A percentile compares a stretch with the other conserved stretches of the same genome.
phyloP scores from a whole-genome alignment of 2,329 filamentous ascomycete species.

The Lasiodiplodia citricola region DNA sequence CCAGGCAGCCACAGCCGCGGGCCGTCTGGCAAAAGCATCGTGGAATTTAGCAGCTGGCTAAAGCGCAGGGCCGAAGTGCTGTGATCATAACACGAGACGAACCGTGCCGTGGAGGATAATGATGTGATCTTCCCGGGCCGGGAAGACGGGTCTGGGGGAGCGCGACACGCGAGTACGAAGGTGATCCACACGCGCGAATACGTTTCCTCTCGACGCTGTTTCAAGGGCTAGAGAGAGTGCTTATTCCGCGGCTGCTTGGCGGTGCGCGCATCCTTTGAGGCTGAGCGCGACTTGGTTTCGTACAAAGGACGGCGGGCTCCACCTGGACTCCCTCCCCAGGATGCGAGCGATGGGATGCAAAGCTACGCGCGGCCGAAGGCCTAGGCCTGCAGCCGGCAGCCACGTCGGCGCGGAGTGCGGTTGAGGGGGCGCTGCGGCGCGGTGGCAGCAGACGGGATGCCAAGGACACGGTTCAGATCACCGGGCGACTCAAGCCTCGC shows the following conservation, averaged over 20 bases:
- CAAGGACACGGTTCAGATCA: conserved; percentile 19
- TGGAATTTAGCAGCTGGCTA: not conserved
- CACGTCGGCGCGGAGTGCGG: not conserved
- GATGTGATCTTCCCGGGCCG: not conserved
- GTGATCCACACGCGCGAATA: conserved; percentile 1
- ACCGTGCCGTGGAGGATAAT: conserved; percentile 13
- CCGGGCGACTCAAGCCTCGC: conserved; percentile 23
- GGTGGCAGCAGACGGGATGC: not conserved
- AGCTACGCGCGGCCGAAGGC: conserved; percentile 3
- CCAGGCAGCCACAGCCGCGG: conserved; percentile 20
- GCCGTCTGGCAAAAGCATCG: not conserved
- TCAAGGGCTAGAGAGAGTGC: not conserved
- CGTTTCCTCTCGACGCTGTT: not conserved
- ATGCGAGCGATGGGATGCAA: not conserved
- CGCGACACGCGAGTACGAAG: conserved; percentile 18
- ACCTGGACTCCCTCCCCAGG: not conserved
- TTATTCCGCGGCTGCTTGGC: conserved; percentile 21
- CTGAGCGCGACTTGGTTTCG: conserved; percentile 1
- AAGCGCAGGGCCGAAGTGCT: not conserved
- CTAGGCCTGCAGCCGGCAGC: not conserved
- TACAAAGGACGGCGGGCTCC: not conserved
- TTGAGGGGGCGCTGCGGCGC: not conserved
- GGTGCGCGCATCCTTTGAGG: conserved; percentile 4
- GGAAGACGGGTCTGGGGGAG: conserved; percentile 6
- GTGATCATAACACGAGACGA: conserved; percentile 13